These are phyloP conservation scores for Fusarium avenaceum DNA, from an alignment of 2,329 filamentous ascomycete species.

Conservation along the genomic window DNA sequence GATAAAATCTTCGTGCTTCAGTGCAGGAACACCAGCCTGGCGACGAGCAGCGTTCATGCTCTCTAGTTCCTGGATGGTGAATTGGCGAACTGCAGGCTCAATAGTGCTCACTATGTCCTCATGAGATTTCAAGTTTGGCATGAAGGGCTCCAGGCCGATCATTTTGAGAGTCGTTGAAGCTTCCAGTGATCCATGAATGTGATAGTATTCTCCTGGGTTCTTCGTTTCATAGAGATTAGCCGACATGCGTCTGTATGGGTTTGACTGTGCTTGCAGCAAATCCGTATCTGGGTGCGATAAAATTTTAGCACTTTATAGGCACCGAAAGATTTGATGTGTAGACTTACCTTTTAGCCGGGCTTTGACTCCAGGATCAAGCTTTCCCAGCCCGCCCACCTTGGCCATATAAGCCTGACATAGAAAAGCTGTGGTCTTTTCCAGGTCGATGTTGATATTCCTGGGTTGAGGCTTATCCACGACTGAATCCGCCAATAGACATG, in stretches of 20 bases:
- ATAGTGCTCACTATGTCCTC: constrained; percentile 70
- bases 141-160: constrained; percentile 74
- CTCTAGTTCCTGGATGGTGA: constrained; percentile 69
- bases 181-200: constrained; percentile 81
- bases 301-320: not conserved
- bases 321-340: not conserved
- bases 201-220: constrained; percentile 76
- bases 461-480: constrained; percentile 28
- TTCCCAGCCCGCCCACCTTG: constrained; percentile 55
- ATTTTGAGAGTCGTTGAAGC: constrained; percentile 77
- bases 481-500: constrained; percentile 51
- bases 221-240: constrained; percentile 80
- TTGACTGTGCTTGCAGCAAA: constrained; percentile 77
- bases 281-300: constrained; percentile 72
- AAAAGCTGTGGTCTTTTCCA: constrained; percentile 60
- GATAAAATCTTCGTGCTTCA: constrained; percentile 71
- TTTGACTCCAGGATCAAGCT: constrained; percentile 55
- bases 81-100: constrained; percentile 69
- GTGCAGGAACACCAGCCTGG: constrained; percentile 72
- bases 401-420: constrained; percentile 56
- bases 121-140: constrained; percentile 72
- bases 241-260: constrained; percentile 77
- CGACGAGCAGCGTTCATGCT: constrained; percentile 65
- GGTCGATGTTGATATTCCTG: constrained; percentile 50
- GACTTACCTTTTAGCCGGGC: constrained; percentile 50